Conservation (phyloP, 2,329 filamentous ascomycete genomes). For the Thielaviopsis euricoi region DNA sequence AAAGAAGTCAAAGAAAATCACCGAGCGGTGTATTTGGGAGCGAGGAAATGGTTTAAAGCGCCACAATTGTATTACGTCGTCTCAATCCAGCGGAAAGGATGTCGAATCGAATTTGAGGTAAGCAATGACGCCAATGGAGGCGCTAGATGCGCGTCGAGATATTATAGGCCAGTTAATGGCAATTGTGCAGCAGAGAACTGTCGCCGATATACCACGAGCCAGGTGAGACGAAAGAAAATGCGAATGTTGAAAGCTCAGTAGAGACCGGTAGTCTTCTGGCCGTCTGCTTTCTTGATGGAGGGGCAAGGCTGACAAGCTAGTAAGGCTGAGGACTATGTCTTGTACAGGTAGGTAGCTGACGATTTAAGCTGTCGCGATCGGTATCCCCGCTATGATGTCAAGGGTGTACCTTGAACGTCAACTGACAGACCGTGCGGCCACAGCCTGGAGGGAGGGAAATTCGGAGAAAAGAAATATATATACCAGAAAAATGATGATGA, state of each 20-base stretch:
- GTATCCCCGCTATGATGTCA: slow-evolving; percentile 13
- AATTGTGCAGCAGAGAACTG: neutral
- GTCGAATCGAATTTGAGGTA: neutral
- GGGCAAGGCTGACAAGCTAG: slow-evolving; percentile 3
- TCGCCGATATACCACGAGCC: neutral
- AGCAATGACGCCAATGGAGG: neutral
- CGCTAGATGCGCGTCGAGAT: neutral
- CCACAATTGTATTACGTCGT: neutral
- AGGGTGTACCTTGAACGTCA: neutral
- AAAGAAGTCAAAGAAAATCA: neutral
- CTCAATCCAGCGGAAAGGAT: neutral
- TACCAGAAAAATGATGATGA: neutral
- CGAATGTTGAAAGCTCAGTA: neutral
- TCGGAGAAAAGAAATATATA: neutral
- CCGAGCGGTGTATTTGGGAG: neutral
- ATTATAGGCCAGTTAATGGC: no score
- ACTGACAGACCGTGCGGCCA: neutral
- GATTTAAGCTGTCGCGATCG: neutral
- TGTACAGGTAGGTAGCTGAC: neutral
- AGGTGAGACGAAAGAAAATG: neutral
- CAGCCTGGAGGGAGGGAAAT: neutral
- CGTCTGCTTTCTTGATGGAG: no score
- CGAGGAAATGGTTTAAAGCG: neutral
- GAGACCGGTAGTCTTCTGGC: neutral
- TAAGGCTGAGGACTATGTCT: neutral